Conservation (phyloP, 192 early-diverging fungal genomes). For the Umbelopsis isabellina region DNA sequence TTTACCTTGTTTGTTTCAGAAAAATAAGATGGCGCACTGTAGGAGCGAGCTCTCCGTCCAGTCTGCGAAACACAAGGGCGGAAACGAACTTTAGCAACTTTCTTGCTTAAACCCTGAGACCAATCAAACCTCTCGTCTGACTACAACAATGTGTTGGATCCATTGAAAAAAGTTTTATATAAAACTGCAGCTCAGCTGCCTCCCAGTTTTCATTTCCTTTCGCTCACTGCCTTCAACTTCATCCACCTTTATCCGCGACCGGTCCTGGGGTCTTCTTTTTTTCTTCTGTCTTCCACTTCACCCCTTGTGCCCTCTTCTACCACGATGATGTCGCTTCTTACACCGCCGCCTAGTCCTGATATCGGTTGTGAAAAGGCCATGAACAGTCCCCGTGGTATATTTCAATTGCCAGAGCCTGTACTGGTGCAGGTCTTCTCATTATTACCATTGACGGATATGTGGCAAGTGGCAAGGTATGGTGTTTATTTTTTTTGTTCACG, state of each 20-base stretch:
- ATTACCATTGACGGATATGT: neutral
- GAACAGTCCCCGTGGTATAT: neutral
- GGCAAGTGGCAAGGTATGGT: constrained; percentile 11
- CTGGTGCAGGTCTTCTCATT: constrained; percentile 5
- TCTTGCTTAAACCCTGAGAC: constrained; percentile 17
- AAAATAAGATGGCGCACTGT: constrained; percentile 21
- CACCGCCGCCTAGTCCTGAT: constrained; percentile 16
- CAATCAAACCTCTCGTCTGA: constrained; percentile 20
- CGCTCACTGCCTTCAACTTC: neutral
- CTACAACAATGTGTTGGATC: constrained; percentile 22
- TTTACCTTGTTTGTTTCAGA: constrained; percentile 13
- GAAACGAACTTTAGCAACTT: constrained; percentile 21
- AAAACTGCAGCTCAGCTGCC: neutral
- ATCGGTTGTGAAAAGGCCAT: neutral
- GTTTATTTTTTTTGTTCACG: neutral
- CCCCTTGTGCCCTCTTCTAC: neutral
- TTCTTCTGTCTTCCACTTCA: neutral
- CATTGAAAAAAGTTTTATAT: constrained; percentile 5
- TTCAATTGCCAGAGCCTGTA: constrained; percentile 16
- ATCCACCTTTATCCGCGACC: neutral
- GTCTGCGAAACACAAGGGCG: constrained; percentile 18
- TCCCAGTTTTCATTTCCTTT: constrained; percentile 9
- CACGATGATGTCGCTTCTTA: constrained; percentile 5
- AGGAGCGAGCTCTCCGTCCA: neutral
- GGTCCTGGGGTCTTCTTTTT: neutral